Base-by-base conservation (phyloP, 2,329 filamentous ascomycete species). In the Sporothrix pallida region DNA sequence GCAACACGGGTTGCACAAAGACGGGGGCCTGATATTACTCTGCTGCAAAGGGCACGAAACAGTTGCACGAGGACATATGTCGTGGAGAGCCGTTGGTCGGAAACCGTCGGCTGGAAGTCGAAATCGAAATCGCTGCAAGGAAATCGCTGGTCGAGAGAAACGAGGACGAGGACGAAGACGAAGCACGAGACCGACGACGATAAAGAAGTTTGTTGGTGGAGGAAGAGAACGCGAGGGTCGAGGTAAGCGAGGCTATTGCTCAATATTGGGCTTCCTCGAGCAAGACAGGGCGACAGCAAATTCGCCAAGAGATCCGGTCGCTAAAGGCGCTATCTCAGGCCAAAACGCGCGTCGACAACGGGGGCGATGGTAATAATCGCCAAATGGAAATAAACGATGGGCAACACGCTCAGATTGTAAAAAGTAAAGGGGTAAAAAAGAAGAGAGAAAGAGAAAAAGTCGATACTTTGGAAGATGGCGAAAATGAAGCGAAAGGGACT, bases 61-160 rank as follows among this genome's bases (percentile, higher is more conserved):
- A 7, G 67, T 65, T 6, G 48, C 72, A 70, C 72, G 37, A 67
- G 37, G 42, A 58, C 72, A 73, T 65, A 20, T 44, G 69, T 37
- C 31, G 31, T 37, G 7, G 31, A 37, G 31, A 37, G 17, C 44
- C 17, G 62, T 44, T 67, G 58, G 26, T 17, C 54, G 54, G 42
- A 54, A 70, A 68, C 42, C 56, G 56, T 50, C 12, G 58, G 71
- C 26, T 7, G 52, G 62, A 37, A 13, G 23, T 23, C 52, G 42
- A 37, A 37, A 37, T 37, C 4, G 31, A 37, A 37, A 37, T 37
- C 4, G 31, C 31, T 37, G 31, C 31, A 37, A 37, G 31, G 31
- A 37, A 37, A 46, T 12, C 44, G 46, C 31, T 44, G 20, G 42
- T 48, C 17, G n/a, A 69, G 10, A 42, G 48, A 48, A 15, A 44